Evolutionary conservation across 2,329 filamentous ascomycete species (phyloP), one percentile per base, ranked within the genome.

Genomic region (Exophiala dermatitidis): DNA sequence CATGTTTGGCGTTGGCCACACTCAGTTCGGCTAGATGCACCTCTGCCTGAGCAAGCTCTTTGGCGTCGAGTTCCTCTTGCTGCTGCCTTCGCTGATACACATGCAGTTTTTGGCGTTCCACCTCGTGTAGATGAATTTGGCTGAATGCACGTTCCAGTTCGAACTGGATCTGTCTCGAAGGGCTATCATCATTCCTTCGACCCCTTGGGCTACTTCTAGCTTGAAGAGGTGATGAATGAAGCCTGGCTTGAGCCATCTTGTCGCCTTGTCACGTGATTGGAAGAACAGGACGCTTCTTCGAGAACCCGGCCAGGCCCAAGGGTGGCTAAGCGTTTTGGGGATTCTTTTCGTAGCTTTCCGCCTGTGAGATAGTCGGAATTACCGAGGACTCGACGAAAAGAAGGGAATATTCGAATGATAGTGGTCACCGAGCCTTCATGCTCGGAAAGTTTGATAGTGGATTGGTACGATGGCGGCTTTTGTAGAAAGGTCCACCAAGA

Each of bases 11-110:
- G 46, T 81, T 80, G 3, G 84, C 84, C 44, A 79, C 78, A 43
- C 79, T 79, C 10, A 91, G 77, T 9, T 85, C 84, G 61, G 82
- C 78, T 53, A 78, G 76, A 65, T 88, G 84, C 51, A 74, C 75
- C 46, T 78, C 72, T 64, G 84, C 82, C 33, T 78, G 79, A 58
- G 86, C 82, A 34, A 79, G 77, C 32, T 80, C 76, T 48, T 82
- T 78, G 38, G 74, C 73, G 54, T 89, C 83, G 30, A 88, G 77
- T 28, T 74, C 77, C 26, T 81, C 77, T 40, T 81, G 74, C 55
- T 80, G 79, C 5, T 66, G 60, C 37, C 67, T 66, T 4, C 69
- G 67, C 50, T 73, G 71, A 60, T 71, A 73, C 9, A 66, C 67
- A 52, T 74, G 69, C 29, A 72, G 70, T 33, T 68, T 68, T 47